Evolutionary conservation across 179 eudicot species (phyloP).

Genomic region (Corrigiola litoralis): DNA sequence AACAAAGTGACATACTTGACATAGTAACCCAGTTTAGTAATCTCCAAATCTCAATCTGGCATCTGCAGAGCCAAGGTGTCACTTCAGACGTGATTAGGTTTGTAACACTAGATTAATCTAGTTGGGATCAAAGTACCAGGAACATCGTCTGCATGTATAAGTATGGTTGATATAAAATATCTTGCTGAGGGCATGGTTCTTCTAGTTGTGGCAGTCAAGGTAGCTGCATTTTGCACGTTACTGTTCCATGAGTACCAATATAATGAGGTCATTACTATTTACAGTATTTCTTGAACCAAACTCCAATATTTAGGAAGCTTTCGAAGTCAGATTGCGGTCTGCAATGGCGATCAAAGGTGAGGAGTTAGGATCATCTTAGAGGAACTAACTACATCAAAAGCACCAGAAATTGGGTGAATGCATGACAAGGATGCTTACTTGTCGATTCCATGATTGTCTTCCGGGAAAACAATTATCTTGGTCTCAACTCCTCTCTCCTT

Average conservation of each 20-base stretch:
- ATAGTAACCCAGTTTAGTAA: no score
- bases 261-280: constrained; percentile 23
- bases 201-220: background rate
- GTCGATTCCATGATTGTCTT: constrained; percentile 65
- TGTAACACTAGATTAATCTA: background rate
- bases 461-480: constrained; percentile 72
- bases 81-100: no score
- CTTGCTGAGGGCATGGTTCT: background rate
- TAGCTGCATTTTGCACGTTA: background rate
- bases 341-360: constrained; percentile 29
- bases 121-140: background rate
- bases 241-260: background rate
- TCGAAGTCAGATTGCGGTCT: constrained; percentile 91
- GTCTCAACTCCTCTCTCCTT: constrained; percentile 76
- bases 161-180: background rate
- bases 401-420: background rate
- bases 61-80: no score
- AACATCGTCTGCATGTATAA: background rate
- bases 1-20: no score
- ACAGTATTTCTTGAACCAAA: constrained; percentile 89
- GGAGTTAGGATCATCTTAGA: background rate
- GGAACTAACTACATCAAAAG: background rate
- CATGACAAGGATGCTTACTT: constrained; percentile 39
- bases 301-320: constrained; percentile 80
- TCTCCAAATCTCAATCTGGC: no score